Evolutionary conservation across 2,329 filamentous ascomycete species (phyloP), one percentile per base, ranked within the genome.

Genomic region (Penicillium sp.): DNA sequence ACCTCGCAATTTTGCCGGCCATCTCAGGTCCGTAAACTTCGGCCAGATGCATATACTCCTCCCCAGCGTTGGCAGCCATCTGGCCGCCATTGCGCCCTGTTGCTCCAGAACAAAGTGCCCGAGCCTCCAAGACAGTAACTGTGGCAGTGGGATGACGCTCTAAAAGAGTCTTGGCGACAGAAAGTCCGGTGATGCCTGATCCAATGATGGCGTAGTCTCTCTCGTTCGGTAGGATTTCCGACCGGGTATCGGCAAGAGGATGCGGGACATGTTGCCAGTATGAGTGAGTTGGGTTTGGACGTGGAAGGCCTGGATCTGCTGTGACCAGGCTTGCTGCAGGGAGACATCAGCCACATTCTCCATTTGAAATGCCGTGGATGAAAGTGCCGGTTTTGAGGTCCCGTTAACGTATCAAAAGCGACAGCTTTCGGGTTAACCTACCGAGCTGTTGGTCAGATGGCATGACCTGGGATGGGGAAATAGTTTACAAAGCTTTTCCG

Each of bases 71-170:
- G 2, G 65, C 56, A 11, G 66, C 66, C 60, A 71, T 64, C 44
- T 76, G 73, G 0, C 74, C 74, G 13, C 74, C 74, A 66, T 77
- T 76, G 11, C 74, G 67, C 2, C 75, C 74, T 1, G 75, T 76
- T 1, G 74, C 75, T 16, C 75, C 75, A 6, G 73, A 75, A 37
- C 72, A 73, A 3, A 75, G 65, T 7, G 68, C 63, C 14, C 75
- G 69, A 11, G 74, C 74, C 64, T 76, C 75, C 1, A 77, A 62
- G 5, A 76, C 66, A 2, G 68, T 69, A 18, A 77, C 66, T 16
- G 62, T 69, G 9, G 67, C 64, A 11, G 62, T 55, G 0, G 67
- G 64, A 24, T 71, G 62, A 1, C 56, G 39, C 22, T 71, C 65
- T 5, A 77, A 61, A 1, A 77, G 59, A 35, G 72, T 70, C 47